Evolutionary conservation across 2,329 filamentous ascomycete species (phyloP).

Genomic region (Venturia pyrina): DNA sequence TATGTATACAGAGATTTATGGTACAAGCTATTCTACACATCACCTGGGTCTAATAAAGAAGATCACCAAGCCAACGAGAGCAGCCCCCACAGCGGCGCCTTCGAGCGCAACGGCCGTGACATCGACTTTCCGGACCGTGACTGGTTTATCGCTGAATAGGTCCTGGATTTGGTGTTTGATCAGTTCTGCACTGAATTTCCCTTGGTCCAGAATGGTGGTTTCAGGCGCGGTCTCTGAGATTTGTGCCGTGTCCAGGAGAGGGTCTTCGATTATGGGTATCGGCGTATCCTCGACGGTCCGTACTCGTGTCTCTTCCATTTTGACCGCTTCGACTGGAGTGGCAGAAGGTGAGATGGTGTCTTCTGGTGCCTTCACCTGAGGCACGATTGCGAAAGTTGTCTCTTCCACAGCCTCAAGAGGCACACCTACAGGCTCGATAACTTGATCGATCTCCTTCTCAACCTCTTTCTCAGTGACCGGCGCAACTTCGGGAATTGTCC

Average conservation of each 20-base stretch:
- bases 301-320: neutral
- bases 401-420: conserved; percentile 15
- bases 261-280: neutral
- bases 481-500: conserved; percentile 27
- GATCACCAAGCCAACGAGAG: neutral
- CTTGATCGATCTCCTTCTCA: conserved; percentile 7
- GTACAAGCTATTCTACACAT: neutral
- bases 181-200: conserved; percentile 33
- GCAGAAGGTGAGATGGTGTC: neutral
- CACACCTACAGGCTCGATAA: conserved; percentile 15
- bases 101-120: conserved; percentile 60
- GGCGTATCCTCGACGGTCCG: neutral
- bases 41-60: neutral
- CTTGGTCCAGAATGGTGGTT: neutral
- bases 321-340: neutral
- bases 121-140: conserved; percentile 59
- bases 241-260: neutral
- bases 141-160: conserved; percentile 53
- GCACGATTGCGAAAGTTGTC: neutral
- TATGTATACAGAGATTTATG: neutral
- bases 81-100: conserved; percentile 33
- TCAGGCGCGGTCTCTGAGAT: neutral
- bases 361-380: conserved; percentile 14
- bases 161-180: conserved; percentile 38
- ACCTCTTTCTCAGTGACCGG: neutral